Base-by-base conservation (phyloP, 2,329 filamentous ascomycete species). In the Diaporthe sp. region DNA sequence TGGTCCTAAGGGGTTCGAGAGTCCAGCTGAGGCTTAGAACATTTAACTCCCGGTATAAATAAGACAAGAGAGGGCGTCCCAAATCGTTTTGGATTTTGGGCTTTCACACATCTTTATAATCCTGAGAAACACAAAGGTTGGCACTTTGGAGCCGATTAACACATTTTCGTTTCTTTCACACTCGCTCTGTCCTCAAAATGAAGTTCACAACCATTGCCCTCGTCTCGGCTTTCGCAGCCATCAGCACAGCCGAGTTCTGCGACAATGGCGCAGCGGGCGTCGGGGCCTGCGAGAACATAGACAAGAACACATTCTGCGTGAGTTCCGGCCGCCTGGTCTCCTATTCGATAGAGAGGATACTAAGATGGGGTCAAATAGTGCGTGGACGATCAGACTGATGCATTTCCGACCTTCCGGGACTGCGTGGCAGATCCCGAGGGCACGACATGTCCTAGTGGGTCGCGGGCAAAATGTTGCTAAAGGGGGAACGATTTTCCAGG, bases 31-130 rank as follows among this genome's bases (percentile, higher is more conserved):
- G 31, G 22, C 7, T 37, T 22, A n/a, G 19, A 12, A 8, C 8
- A 7, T 17, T 2, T n/a, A 61, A 1, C 13, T 19, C 19, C 3
- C 15, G 5, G 15, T 44, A 62, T 31, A 31, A 25, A 39, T 59
- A 8, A 44, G 4, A 8, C 37, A 10, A 3, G 9, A 13, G 9
- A 37, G 10, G 1, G 31, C 10, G 8, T 39, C 31, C 39, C 34
- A 2, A 39, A 0, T 37, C 17, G 0, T 7, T 1, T 9, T 39
- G 34, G 15, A 5, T 5, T 15, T 0, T 2, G 1, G 13, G 19
- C 19, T 59, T 25, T 25, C 25, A 25, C 25, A 25, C 25, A 25
- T 25, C 25, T 25, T 25, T 25, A 25, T 25, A 25, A 25, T 25
- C 25, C 25, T 25, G 25, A 25, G 13, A 17, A 8, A 34, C 34